Conservation (phyloP, 164 flowering plant genomes). For the Umbilicus rupestris region DNA sequence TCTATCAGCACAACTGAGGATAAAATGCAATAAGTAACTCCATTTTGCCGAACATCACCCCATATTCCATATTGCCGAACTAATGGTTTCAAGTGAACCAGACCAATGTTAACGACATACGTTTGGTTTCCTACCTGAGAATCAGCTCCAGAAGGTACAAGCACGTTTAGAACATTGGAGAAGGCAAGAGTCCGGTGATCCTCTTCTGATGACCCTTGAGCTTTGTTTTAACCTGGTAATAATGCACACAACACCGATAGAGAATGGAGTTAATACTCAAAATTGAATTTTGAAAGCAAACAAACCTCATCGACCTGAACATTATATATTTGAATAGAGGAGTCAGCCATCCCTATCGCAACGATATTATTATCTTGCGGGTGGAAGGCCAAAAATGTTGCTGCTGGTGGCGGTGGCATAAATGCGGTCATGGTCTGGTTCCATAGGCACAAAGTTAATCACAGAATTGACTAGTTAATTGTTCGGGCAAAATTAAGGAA, state of each 20-base stretch:
- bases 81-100: background rate
- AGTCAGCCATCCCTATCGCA: conserved; percentile 95
- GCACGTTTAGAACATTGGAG: conserved; percentile 55
- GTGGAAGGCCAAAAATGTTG: conserved; percentile 78
- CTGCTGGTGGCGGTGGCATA: conserved; percentile 89
- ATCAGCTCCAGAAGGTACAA: conserved; percentile 77
- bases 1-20: conserved; percentile 72
- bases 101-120: background rate
- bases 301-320: conserved; percentile 79
- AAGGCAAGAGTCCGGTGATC: conserved; percentile 79
- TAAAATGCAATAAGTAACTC: background rate
- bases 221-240: conserved; percentile 56
- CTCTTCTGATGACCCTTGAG: conserved; percentile 73
- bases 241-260: background rate
- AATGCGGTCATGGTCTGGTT: conserved; percentile 77
- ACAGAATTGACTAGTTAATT: background rate
- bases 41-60: background rate
- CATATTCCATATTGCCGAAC: background rate
- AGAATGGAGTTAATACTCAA: background rate
- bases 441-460: background rate
- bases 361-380: conserved; percentile 84
- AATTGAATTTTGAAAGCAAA: background rate
- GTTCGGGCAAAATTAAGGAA: background rate
- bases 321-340: conserved; percentile 78
- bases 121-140: conserved; percentile 43